phyloP scores from a whole-genome alignment of 2,329 filamentous ascomycete genomes.

The Cephalotrichum gorgonifer region DNA sequence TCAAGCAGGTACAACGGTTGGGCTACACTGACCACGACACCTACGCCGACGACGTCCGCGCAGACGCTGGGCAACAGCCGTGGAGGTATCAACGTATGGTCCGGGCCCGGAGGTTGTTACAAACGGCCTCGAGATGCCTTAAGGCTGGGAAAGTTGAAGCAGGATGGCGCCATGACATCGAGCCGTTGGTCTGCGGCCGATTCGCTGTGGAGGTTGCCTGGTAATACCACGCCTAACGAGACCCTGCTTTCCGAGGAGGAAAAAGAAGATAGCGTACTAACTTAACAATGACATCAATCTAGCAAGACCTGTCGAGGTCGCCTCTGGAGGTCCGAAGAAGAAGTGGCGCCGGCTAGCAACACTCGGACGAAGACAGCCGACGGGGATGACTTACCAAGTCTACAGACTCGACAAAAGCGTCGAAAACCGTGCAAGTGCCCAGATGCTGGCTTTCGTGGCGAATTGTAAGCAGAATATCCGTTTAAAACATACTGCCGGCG shows the following conservation, averaged over 20 bases:
- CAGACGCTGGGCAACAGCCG: neutral
- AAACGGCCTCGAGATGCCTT: neutral
- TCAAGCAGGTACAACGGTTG: neutral
- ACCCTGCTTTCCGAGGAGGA: neutral
- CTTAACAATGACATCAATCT: neutral
- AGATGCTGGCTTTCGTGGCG: neutral
- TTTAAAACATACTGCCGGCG: neutral
- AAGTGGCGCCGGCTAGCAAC: neutral
- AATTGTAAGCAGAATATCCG: neutral
- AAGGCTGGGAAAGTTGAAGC: neutral
- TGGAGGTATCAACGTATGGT: neutral
- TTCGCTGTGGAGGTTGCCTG: constrained; percentile 1
- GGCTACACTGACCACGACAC: neutral
- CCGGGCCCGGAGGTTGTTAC: neutral
- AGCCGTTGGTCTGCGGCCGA: neutral
- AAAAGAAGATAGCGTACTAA: neutral
- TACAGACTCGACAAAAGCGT: neutral
- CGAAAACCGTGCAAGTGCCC: neutral
- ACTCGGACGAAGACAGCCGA: neutral
- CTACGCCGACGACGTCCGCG: neutral
- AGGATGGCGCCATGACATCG: neutral
- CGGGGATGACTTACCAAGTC: neutral
- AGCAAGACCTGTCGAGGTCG: constrained; percentile 1
- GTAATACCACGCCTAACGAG: neutral
- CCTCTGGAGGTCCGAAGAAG: constrained; percentile 1